Conservation (phyloP, 495 filamentous ascomycete species). For the Hypoxylon rickii region DNA sequence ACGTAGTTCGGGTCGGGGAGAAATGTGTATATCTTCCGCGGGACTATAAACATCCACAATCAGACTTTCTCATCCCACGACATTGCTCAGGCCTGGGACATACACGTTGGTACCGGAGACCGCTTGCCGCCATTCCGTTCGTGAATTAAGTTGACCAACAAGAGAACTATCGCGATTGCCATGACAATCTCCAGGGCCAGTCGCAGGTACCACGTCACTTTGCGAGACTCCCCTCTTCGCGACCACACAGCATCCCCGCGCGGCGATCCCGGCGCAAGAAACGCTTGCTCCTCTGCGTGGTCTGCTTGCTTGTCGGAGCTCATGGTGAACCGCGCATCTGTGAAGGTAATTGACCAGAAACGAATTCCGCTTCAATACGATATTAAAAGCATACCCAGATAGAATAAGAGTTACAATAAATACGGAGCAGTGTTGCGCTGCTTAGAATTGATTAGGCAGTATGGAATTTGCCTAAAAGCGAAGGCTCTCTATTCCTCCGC, state of each 20-base stretch:
- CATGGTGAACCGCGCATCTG: constrained; percentile 15
- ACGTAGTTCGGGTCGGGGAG: constrained; percentile 44
- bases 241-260: constrained; percentile 21
- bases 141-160: constrained; percentile 11
- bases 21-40: constrained; percentile 49
- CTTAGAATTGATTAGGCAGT: constrained; percentile 16
- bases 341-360: not conserved
- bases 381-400: constrained; percentile 1
- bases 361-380: not conserved
- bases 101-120: constrained; percentile 36
- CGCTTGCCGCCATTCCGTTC: constrained; percentile 15
- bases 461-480: constrained; percentile 26
- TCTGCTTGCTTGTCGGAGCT: constrained; percentile 23
- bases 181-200: constrained; percentile 33
- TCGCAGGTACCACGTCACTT: constrained; percentile 21
- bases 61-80: not conserved
- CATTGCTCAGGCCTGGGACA: not conserved
- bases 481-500: constrained; percentile 14
- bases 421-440: not conserved
- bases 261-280: constrained; percentile 21
- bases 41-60: constrained; percentile 36
- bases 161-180: constrained; percentile 23
- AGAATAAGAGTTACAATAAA: not conserved
- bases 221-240: constrained; percentile 1
- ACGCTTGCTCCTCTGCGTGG: constrained; percentile 43